phyloP scores from a whole-genome alignment of 768 basidiomycete genomes.

The Lactifluus pinguis region DNA sequence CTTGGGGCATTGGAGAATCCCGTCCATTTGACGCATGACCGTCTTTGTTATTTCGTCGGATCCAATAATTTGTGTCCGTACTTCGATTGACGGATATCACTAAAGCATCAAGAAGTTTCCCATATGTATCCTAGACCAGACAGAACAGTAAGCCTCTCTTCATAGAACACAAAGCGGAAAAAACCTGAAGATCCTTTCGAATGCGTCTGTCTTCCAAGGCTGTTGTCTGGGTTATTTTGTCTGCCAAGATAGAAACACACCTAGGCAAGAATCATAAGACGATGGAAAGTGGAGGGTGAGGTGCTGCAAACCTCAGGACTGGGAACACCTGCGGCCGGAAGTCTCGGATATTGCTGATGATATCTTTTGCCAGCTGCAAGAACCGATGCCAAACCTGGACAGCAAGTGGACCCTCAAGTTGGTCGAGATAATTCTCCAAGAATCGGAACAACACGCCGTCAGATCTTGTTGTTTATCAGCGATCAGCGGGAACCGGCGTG shows the following conservation, averaged over 20 bases:
- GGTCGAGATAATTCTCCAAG: slow-evolving; percentile 74
- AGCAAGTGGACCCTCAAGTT: slow-evolving; percentile 84
- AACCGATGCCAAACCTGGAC: slow-evolving; percentile 87
- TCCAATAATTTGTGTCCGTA: slow-evolving; percentile 72
- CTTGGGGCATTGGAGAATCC: slow-evolving; percentile 57
- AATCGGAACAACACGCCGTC: slow-evolving; percentile 75
- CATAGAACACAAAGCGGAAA: background rate
- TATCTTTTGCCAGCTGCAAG: slow-evolving; percentile 69
- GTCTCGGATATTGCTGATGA: slow-evolving; percentile 53
- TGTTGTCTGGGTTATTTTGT: slow-evolving; percentile 80
- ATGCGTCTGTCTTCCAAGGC: slow-evolving; percentile 85
- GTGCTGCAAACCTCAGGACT: slow-evolving; percentile 50
- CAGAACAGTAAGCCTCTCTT: background rate
- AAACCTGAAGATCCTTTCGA: slow-evolving; percentile 81
- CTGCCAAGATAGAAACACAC: slow-evolving; percentile 68
- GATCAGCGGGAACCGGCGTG: background rate
- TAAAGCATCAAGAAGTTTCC: slow-evolving; percentile 75
- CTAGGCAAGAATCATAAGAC: slow-evolving; percentile 30
- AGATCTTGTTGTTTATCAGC: slow-evolving; percentile 36
- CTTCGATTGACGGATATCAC: slow-evolving; percentile 65
- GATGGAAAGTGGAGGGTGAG: background rate
- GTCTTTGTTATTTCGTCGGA: slow-evolving; percentile 60
- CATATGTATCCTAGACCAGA: slow-evolving; percentile 59
- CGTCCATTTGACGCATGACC: slow-evolving; percentile 52
- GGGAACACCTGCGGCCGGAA: slow-evolving; percentile 67